Evolutionary conservation across 257 asterid genomes (phyloP).

Genomic region (Solanum peruvianum): DNA sequence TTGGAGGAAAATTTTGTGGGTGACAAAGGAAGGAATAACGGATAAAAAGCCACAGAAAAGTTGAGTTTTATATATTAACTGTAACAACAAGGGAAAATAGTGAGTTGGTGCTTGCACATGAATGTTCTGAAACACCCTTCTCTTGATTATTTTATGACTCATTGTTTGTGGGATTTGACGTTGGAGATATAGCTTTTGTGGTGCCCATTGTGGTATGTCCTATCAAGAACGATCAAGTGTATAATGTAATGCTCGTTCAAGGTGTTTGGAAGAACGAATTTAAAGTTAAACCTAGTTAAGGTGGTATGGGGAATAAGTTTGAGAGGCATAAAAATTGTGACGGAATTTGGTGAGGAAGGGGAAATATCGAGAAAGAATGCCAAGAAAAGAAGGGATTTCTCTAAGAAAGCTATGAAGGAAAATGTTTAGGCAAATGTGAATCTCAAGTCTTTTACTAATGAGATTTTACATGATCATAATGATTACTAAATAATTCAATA

Average conservation of each 20-base stretch:
- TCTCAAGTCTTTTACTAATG: too few species aligned
- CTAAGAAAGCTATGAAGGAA: too few species aligned
- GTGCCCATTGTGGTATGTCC: too few species aligned
- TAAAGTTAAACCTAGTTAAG: neutral
- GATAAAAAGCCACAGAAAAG: neutral
- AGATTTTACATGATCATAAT: too few species aligned
- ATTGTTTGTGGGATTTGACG: constrained; percentile 41
- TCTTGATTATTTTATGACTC: constrained; percentile 11
- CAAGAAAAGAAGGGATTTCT: too few species aligned
- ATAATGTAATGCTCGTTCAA: constrained; percentile 36
- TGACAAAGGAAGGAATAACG: too few species aligned
- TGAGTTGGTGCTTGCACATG: constrained; percentile 14
- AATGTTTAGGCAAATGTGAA: too few species aligned
- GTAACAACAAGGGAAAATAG: constrained; percentile 5
- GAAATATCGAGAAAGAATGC: too few species aligned
- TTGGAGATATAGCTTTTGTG: constrained; percentile 22
- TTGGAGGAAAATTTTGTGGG: too few species aligned
- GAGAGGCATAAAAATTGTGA: neutral
- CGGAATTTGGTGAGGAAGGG: too few species aligned
- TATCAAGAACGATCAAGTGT: constrained; percentile 29
- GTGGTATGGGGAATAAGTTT: constrained; percentile 12
- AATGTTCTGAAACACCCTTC: constrained; percentile 9
- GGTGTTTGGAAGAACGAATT: constrained; percentile 35
- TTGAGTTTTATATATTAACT: neutral
- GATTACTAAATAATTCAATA: too few species aligned